Evolutionary conservation across 169 alveolate species (phyloP).

Genomic region (Eimeria zaria): DNA sequence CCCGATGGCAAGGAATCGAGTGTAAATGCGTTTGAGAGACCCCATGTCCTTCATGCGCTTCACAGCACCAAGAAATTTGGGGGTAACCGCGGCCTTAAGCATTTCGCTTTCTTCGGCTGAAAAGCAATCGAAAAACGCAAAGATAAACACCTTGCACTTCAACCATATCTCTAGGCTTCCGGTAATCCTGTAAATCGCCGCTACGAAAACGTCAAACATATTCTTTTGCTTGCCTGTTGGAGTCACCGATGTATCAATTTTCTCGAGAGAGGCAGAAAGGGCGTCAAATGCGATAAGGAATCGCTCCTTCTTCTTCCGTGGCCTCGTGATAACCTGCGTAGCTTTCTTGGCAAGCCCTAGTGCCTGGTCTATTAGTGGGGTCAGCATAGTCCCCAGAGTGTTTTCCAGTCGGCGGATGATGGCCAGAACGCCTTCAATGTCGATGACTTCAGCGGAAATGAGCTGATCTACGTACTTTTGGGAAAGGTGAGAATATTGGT

Average conservation of each 20-base stretch:
- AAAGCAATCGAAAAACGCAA: not conserved
- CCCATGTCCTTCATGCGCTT: slow-evolving; percentile 54
- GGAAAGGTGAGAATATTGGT: slow-evolving; percentile 59
- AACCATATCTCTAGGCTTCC: not conserved
- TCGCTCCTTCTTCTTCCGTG: not conserved
- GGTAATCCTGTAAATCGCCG: not conserved
- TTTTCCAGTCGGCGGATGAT: slow-evolving; percentile 54
- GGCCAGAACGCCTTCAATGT: slow-evolving; percentile 43
- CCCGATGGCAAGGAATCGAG: slow-evolving; percentile 37
- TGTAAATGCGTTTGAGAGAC: slow-evolving; percentile 14
- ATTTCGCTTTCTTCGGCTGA: slow-evolving; percentile 24
- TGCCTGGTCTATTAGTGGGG: slow-evolving; percentile 61
- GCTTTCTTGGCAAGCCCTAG: slow-evolving; percentile 54
- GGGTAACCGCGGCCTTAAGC: not conserved
- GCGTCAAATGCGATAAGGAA: slow-evolving; percentile 32
- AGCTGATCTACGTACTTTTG: slow-evolving; percentile 69
- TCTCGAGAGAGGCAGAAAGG: slow-evolving; percentile 49
- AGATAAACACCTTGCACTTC: not conserved
- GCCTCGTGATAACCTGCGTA: slow-evolving; percentile 6
- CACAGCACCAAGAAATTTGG: not conserved
- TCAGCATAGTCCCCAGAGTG: slow-evolving; percentile 15
- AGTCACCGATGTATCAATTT: not conserved
- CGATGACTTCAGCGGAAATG: slow-evolving; percentile 44
- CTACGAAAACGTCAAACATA: not conserved
- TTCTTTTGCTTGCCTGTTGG: slow-evolving; percentile 45